Base-by-base conservation (phyloP, 2,329 filamentous ascomycete genomes). In the Dryadomyces quercivorus region DNA sequence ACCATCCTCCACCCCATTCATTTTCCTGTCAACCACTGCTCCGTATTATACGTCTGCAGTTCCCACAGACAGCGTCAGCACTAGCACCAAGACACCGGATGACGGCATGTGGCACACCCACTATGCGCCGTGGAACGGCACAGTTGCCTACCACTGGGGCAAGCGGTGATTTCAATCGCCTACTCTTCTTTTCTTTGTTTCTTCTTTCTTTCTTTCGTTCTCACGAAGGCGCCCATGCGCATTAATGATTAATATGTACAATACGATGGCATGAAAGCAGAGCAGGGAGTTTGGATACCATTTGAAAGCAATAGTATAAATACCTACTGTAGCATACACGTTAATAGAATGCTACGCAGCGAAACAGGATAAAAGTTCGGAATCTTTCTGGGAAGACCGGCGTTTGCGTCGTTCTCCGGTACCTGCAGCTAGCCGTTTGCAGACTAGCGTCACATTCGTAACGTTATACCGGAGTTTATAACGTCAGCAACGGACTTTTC, bases 101-200 rank as follows among this genome's bases (percentile, higher is more conserved):
- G n/a, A 45, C 22, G 40, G 50, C 62, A 36, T 62, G 51, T 75
- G 73, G 74, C 71, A 73, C 55, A 73, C 73, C 3, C 75, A 75
- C 53, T 70, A 44, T 18, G 42, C 71, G 2, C 46, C 70, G 0
- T 73, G 70, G 70, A 75, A 73, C 57, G 66, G 62, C 52, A 73
- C 72, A 2, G 55, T 46, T 15, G 62, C 55, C 36, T 62, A 61
- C 18, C 61, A 53, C 22, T 50, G 52, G 21, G 21, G 15, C 3
- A 45, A 34, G 6, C 18, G 31, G 9, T 50, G 13, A 40, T 21
- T n/a, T 1, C 40, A n/a, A 18, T 18, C 16, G 42, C 26, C 22
- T 18, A 18, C 40, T 9, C 13, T 26, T 26, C 10, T 51, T 15
- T 36, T 7, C 7, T 21, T 18, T 47, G 1, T 8, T 22, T 48